phyloP scores from a whole-genome alignment of 192 early-diverging fungal species.

The Linnemannia hyalina region DNA sequence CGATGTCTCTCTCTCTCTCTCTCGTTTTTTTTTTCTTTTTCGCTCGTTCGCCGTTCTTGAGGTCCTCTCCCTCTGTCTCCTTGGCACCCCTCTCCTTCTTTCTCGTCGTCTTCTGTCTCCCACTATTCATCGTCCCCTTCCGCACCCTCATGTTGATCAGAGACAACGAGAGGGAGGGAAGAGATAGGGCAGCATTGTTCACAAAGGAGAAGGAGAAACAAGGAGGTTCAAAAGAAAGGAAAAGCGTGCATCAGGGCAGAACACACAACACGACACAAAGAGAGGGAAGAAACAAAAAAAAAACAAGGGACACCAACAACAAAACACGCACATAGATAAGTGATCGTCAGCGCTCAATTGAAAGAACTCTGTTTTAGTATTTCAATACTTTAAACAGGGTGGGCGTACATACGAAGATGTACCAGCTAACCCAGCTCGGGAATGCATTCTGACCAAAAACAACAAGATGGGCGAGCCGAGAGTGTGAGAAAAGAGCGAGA shows the following conservation, averaged over 20 bases:
- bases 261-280: neutral
- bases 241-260: neutral
- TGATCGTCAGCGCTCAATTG: neutral
- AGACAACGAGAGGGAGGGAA: too few species aligned
- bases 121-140: neutral
- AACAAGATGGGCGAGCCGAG: neutral
- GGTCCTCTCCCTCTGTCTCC: neutral
- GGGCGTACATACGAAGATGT: neutral
- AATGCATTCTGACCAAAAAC: neutral
- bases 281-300: neutral
- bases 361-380: neutral
- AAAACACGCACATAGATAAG: neutral
- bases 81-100: neutral
- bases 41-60: neutral
- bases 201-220: neutral
- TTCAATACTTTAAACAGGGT: too few species aligned
- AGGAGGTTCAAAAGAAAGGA: neutral
- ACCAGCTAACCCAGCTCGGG: neutral
- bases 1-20: neutral
- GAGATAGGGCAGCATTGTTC: constrained; percentile 10
- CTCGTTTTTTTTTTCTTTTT: neutral
- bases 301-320: constrained; percentile 3
- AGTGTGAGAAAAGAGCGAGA: neutral
- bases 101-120: neutral
- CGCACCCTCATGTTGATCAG: neutral